Base-by-base conservation (phyloP, 2,329 filamentous ascomycete genomes). In the Geosmithia flava region DNA sequence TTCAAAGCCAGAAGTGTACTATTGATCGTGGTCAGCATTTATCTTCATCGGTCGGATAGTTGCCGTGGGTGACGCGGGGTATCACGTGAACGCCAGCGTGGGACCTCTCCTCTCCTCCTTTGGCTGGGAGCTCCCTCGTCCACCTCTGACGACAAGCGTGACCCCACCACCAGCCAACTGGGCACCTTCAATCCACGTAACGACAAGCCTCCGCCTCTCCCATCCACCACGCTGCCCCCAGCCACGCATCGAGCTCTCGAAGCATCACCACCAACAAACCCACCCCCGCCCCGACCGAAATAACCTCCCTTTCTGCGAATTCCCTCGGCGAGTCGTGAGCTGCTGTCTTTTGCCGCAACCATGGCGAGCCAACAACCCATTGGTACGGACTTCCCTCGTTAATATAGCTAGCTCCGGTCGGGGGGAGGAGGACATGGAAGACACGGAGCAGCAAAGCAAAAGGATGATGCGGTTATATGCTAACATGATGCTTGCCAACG, bases 351-450 rank as follows among this genome's bases (percentile, higher is more conserved):
- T 43, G 46, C 15, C 52, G 56, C 56, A 54, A 65, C 63, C 49
- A 78, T 78, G 75, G 68, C 74, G 51, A 65, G 66, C 56, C 67
- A 66, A 54, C 68, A 73, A 55, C 74, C 75, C 57, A 78, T 78
- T 65, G 73, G 73, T 76, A 68, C 51, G 51, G 47, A 47, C 51
- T 45, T 37, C 33, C 33, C 33, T 49, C 47, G 48, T 46, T 20
- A 8, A 13, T 15, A 37, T 27, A 27, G 33, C 45, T 40, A 20
- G n/a, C 30, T 27, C 23, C 15, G 33, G 29, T 7, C 11, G 11
- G 33, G 41, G n/a, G 7, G 17, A 19, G 20, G 41, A 42, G 7
- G 17, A 42, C 33, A 42, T 17, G 41, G n/a, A 42, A 11, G 41
- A 23, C 13, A 41, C 39, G 15, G 39, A 41, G 16, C 39, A 41